A percentile compares a stretch with the other conserved stretches of the same genome.
phyloP scores from a whole-genome alignment of 176 grass and related monocot genomes.

The Lolium multiflorum region DNA sequence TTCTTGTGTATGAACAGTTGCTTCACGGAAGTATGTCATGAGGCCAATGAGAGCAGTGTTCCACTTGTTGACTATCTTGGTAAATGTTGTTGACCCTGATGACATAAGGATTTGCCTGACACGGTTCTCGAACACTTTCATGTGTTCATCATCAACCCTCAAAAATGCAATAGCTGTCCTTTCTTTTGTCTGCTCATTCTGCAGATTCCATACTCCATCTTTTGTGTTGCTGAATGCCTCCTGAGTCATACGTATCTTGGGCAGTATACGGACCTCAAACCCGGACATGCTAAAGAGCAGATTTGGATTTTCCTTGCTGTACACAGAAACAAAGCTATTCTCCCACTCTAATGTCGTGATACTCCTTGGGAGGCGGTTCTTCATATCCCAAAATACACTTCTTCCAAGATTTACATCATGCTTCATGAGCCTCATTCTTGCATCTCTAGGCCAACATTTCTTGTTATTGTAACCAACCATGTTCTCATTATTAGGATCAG shows the following conservation, averaged over 20 bases:
- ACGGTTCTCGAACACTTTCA: constrained; percentile 99
- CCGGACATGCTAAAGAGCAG: constrained; percentile 99
- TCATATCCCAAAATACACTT: constrained; percentile 99
- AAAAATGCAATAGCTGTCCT: constrained; percentile 97
- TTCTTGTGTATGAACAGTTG: constrained; percentile 96
- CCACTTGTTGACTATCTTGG: constrained; percentile 99
- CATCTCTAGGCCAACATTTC: constrained; percentile 98
- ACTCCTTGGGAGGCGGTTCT: constrained; percentile 95
- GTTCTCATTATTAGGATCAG: constrained; percentile 99
- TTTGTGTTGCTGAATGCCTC: constrained; percentile 97
- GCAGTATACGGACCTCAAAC: constrained; percentile 91
- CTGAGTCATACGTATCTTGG: constrained; percentile 95
- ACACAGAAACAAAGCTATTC: constrained; percentile 93
- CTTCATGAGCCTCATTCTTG: constrained; percentile 99
- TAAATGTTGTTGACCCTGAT: constrained; percentile 96
- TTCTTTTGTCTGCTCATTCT: constrained; percentile 98
- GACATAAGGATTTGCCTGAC: constrained; percentile 98
- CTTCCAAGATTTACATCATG: constrained; percentile 99
- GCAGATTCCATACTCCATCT: constrained; percentile 97
- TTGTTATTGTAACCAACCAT: constrained; percentile 99
- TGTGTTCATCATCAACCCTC: constrained; percentile 93
- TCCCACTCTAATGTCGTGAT: constrained; percentile 98
- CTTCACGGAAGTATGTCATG: constrained; percentile 99
- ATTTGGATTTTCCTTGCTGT: constrained; percentile 99
- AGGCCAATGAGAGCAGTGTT: constrained; percentile 97